These are phyloP conservation scores for Lasiosphaeria miniovina DNA, from an alignment of 495 filamentous ascomycete genomes.

Conservation along the genomic window DNA sequence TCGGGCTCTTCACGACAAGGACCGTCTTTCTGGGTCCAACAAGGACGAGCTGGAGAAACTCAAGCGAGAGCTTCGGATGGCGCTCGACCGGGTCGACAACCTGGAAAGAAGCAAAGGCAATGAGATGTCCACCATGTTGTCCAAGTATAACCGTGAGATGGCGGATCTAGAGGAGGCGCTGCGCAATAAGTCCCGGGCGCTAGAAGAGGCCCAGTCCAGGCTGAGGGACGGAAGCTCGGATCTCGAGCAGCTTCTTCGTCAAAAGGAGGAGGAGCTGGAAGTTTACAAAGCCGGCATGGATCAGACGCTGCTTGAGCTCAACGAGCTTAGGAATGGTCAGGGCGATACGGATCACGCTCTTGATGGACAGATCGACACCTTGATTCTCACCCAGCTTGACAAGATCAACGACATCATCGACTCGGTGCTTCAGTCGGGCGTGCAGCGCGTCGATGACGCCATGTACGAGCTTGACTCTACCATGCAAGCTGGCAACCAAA, in stretches of 20 bases:
- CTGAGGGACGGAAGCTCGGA: constrained; percentile 79
- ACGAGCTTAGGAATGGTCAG: constrained; percentile 68
- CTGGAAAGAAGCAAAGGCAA: constrained; percentile 87
- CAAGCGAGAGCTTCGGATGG: constrained; percentile 92
- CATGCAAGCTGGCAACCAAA: constrained; percentile 98
- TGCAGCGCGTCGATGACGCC: constrained; percentile 93
- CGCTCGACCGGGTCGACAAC: constrained; percentile 88
- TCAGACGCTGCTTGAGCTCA: constrained; percentile 84
- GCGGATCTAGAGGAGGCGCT: constrained; percentile 91
- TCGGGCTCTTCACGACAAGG: constrained; percentile 88
- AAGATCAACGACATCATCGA: constrained; percentile 98
- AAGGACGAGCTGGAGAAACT: constrained; percentile 94
- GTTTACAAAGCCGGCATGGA: constrained; percentile 97
- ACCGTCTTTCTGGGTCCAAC: constrained; percentile 77
- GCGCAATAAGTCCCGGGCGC: constrained; percentile 77
- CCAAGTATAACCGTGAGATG: constrained; percentile 96
- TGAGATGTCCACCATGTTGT: constrained; percentile 88
- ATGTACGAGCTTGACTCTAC: constrained; percentile 94
- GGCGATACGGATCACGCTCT: constrained; percentile 76
- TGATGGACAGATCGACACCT: constrained; percentile 85
- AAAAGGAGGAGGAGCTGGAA: constrained; percentile 96
- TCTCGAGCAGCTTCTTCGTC: constrained; percentile 74
- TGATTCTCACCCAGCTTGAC: constrained; percentile 77
- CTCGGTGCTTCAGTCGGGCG: constrained; percentile 89
- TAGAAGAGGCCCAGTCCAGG: constrained; percentile 80